Evolutionary conservation across 106 monocot species (phyloP).

Genomic region (Iris macrosiphon): DNA sequence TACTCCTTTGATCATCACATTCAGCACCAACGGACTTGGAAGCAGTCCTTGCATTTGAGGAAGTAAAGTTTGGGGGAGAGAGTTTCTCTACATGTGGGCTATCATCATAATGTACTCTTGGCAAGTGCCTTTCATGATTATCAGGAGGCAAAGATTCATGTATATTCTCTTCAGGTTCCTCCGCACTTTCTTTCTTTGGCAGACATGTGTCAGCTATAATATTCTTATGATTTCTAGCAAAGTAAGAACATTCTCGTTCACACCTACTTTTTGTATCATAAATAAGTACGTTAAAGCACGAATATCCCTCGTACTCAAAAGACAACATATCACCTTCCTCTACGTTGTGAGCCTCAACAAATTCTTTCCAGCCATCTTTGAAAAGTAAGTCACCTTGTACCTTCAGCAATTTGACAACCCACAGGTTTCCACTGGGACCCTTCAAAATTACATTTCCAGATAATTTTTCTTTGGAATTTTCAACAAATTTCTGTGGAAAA

Average conservation of each 20-base stretch:
- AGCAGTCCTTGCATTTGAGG: too few species aligned
- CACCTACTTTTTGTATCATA: neutral
- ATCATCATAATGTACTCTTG: too few species aligned
- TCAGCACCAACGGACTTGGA: too few species aligned
- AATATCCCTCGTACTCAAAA: neutral
- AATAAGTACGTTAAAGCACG: neutral
- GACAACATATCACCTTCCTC: neutral
- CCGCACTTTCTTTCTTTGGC: neutral
- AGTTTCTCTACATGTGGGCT: too few species aligned
- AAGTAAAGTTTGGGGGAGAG: too few species aligned
- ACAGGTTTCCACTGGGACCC: neutral
- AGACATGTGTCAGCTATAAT: neutral
- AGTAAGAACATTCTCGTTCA: neutral
- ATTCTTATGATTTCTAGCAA: neutral
- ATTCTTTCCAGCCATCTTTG: neutral
- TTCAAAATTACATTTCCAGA: neutral
- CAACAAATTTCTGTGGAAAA: neutral
- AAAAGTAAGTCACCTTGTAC: neutral
- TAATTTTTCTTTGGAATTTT: neutral
- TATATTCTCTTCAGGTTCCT: neutral
- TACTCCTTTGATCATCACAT: too few species aligned
- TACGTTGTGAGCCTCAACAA: neutral
- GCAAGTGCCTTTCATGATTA: too few species aligned
- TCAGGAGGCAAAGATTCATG: too few species aligned
- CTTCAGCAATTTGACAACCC: neutral